Conservation (phyloP, 2,329 filamentous ascomycete species). For the Pleurostoma richardsiae region DNA sequence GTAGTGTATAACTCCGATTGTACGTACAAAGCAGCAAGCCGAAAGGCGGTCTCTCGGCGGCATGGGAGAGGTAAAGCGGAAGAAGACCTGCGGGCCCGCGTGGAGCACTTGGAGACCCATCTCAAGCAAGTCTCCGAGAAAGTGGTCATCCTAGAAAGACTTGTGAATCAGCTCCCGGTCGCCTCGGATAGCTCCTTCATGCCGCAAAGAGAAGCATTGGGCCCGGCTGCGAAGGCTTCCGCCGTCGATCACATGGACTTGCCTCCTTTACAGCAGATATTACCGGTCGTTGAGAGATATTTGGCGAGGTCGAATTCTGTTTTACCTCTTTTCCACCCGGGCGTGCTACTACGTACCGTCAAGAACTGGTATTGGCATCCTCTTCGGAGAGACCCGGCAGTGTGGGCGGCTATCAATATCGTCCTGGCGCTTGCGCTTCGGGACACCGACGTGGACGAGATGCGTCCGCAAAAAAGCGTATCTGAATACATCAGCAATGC, state of each 20-base stretch:
- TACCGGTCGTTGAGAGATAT: slow-evolving; percentile 13
- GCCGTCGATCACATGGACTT: slow-evolving; percentile 11
- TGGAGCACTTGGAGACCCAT: slow-evolving; percentile 6
- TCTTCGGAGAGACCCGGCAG: slow-evolving; percentile 14
- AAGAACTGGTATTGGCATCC: slow-evolving; percentile 13
- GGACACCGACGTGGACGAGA: slow-evolving; percentile 7
- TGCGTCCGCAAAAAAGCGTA: slow-evolving; percentile 4
- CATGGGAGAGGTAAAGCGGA: slow-evolving; percentile 8
- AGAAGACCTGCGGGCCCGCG: slow-evolving; percentile 2
- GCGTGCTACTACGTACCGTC: slow-evolving; percentile 12
- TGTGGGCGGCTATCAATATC: slow-evolving; percentile 22
- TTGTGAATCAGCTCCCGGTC: not conserved
- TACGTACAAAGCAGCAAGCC: slow-evolving; percentile 15
- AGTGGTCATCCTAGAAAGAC: slow-evolving; percentile 4
- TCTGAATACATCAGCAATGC: slow-evolving; percentile 17
- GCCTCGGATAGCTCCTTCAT: too few species aligned
- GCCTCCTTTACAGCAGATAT: slow-evolving; percentile 14
- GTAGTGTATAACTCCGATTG: slow-evolving; percentile 15
- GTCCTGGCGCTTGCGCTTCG: slow-evolving; percentile 19
- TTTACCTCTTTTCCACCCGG: slow-evolving; percentile 16
- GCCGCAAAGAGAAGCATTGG: slow-evolving; percentile 5
- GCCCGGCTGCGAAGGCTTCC: not conserved
- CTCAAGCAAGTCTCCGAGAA: slow-evolving; percentile 3
- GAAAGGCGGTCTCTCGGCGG: slow-evolving; percentile 11
- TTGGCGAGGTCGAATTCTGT: slow-evolving; percentile 14